Base-by-base conservation (phyloP, 495 filamentous ascomycete species). In the Clavariopsis aquatica region DNA sequence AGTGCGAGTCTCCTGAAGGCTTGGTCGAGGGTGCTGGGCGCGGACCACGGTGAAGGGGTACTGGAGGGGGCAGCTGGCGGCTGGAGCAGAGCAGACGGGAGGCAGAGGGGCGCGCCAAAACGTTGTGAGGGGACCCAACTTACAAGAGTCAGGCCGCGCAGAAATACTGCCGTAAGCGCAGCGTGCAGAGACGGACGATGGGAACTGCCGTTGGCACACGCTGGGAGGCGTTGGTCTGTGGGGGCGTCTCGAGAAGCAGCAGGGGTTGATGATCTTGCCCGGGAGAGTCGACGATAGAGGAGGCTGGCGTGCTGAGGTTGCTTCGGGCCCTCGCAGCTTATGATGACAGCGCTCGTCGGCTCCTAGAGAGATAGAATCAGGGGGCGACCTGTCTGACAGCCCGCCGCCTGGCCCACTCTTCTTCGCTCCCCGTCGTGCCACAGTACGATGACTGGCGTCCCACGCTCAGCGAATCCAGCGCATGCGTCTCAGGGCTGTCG, bases 151-250 rank as follows among this genome's bases (percentile, higher is more conserved):
- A 52, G 49, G 49, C 49, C 13, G 49, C 49, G 49, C 49, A 52
- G 49, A 29, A 56, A 56, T 56, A 41, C 31, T 23, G 17, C 28
- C 29, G 28, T 56, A 56, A 36, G 52, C 52, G 52, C 52, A 23
- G 20, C 52, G 55, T 41, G 28, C 38, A 43, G 38, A 43, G 15
- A 43, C 56, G 57, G 64, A 28, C 41, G 54, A 47, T 70, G 63
- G 68, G 57, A 66, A 62, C 58, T 66, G 58, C 63, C 62, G 66
- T 65, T 57, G 36, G 31, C 23, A 26, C 38, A 36, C 31, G n/a
- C n/a, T n/a, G n/a, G n/a, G n/a, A n/a, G n/a, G n/a, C n/a, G 31
- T 43, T 43, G 38, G 13, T 17, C 38, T 34, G 55, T 65, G 65
- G 54, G 60, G 66, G 60, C 26, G 54, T 59, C 23, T 57, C 47